Base-by-base conservation (phyloP, 2,329 filamentous ascomycete species). In the Talaromyces sp. region DNA sequence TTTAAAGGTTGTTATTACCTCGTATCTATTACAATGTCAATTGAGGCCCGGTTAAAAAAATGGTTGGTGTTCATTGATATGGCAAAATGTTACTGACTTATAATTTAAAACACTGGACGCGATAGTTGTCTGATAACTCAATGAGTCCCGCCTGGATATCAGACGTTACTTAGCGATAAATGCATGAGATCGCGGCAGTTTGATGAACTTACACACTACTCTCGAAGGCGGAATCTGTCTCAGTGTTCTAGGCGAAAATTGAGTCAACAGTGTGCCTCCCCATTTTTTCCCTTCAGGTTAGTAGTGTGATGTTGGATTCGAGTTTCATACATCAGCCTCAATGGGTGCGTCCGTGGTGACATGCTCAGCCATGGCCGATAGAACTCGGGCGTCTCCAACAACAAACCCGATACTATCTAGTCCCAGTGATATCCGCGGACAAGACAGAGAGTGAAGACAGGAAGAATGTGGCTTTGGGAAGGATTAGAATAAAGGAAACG, bases 81-180 rank as follows among this genome's bases (percentile, higher is more conserved):
- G 15, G n/a, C 22, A 49, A 7, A 49, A 49, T 47, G 22, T 2
- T 15, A 49, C 65, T 60, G 56, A 67, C 66, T 49, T 67, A 61
- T 67, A 67, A 19, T 67, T 61, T 27, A 53, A 43, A 25, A 65
- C 59, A 47, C 66, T 67, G 10, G 66, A 67, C 8, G 56, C 53
- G 31, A 67, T 45, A 17, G 66, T 64, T 27, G 63, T 59, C 34
- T 59, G 27, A 31, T 65, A 67, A 38, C 66, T 67, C 8, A 58
- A 27, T 5, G 66, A 65, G 13, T 64, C 63, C 31, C 31, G 36
- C 10, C 65, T 67, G n/a, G 7, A 49, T 6, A 56, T 15, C 25
- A 59, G 8, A 58, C 11, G 10, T n/a, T 49, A 29, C 29, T 47
- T 34, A 65, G 40, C 49, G 10, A 49, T 15, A 19, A 15, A 51